Conservation (phyloP, 805 yeast genomes). For the Metschnikowia peoriensis region DNA sequence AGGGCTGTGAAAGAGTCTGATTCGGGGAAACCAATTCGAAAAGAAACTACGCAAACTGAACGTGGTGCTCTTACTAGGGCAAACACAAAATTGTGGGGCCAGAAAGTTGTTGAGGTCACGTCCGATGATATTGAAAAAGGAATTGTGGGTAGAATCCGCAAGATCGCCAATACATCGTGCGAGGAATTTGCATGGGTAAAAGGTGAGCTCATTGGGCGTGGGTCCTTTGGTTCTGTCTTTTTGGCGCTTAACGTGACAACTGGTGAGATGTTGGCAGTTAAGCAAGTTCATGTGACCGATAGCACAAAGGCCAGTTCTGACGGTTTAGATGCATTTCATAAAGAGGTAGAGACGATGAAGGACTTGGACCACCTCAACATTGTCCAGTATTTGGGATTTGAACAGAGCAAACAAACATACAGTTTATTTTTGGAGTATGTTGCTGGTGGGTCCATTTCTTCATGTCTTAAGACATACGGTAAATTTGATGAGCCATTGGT, state of each 20-base stretch:
- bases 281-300: slow-evolving; percentile 69
- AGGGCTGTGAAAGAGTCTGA: slow-evolving; percentile 11
- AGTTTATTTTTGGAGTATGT: slow-evolving; percentile 92
- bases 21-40: neutral
- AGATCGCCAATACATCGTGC: slow-evolving; percentile 58
- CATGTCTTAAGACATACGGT: slow-evolving; percentile 79
- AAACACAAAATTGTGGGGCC: slow-evolving; percentile 98
- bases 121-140: slow-evolving; percentile 63
- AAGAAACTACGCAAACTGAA: neutral
- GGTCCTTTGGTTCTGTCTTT: slow-evolving; percentile 93
- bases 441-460: slow-evolving; percentile 96
- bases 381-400: slow-evolving; percentile 95
- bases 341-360: slow-evolving; percentile 91
- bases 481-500: slow-evolving; percentile 78
- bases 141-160: slow-evolving; percentile 62
- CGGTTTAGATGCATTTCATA: slow-evolving; percentile 76
- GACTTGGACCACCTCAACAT: slow-evolving; percentile 92
- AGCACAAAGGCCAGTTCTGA: slow-evolving; percentile 39
- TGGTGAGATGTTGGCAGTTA: slow-evolving; percentile 98
- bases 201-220: slow-evolving; percentile 95
- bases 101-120: slow-evolving; percentile 84
- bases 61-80: slow-evolving; percentile 48
- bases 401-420: slow-evolving; percentile 67
- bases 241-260: slow-evolving; percentile 92
- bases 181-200: slow-evolving; percentile 96